phyloP scores from a whole-genome alignment of 2,329 filamentous ascomycete genomes.

The Dothistroma septosporum region DNA sequence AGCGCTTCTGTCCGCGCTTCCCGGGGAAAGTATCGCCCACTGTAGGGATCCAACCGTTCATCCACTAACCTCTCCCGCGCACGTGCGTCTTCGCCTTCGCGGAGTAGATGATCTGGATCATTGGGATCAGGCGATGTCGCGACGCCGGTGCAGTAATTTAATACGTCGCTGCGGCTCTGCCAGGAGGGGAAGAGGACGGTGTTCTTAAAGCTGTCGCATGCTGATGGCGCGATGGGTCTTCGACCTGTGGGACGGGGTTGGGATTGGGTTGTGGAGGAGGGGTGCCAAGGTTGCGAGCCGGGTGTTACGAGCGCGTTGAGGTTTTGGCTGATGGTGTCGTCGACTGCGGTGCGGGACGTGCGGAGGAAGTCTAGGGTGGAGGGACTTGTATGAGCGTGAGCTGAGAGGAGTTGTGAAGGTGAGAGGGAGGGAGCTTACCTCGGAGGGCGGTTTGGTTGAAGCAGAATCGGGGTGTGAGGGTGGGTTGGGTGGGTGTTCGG shows the following conservation, averaged over 20 bases:
- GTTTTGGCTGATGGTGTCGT: conserved; percentile 90
- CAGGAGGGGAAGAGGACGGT: conserved; percentile 81
- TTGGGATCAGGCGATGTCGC: conserved; percentile 82
- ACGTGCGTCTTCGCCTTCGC: conserved; percentile 65
- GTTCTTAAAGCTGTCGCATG: conserved; percentile 71
- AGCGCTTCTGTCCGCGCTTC: conserved; percentile 79
- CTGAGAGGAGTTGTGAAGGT: conserved; percentile 6
- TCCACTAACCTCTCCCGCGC: conserved; percentile 73
- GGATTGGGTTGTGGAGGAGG: conserved; percentile 64
- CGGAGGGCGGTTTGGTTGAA: conserved; percentile 50
- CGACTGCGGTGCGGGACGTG: conserved; percentile 75
- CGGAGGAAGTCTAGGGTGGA: conserved; percentile 73
- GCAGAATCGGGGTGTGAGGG: conserved; percentile 48
- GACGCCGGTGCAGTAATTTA: conserved; percentile 85
- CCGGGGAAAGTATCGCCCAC: conserved; percentile 70
- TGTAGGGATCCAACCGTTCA: conserved; percentile 90
- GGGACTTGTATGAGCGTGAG: conserved; percentile 33
- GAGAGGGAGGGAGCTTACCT: conserved; percentile 35
- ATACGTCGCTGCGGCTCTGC: conserved; percentile 74
- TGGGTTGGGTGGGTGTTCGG: conserved; percentile 38
- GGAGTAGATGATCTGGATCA: conserved; percentile 69
- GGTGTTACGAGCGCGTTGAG: conserved; percentile 85
- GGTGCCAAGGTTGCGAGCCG: conserved; percentile 68
- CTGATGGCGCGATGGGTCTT: conserved; percentile 53
- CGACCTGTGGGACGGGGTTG: conserved; percentile 48